Evolutionary conservation across 768 basidiomycete species (phyloP), one percentile per base, ranked within the genome.

Genomic region (Trametes cinnabarina): DNA sequence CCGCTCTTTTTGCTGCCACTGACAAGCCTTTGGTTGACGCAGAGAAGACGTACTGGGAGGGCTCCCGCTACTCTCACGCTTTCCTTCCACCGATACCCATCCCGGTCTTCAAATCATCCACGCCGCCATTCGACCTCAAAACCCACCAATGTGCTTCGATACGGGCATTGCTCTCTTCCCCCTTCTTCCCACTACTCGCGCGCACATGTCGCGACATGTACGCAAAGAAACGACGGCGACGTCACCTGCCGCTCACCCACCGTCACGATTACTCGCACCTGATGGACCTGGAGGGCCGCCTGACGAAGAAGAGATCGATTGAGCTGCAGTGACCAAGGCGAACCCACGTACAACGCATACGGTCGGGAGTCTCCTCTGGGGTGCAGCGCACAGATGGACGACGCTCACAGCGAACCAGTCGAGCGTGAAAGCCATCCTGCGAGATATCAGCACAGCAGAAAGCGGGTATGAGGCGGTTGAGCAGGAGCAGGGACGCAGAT

Each of bases 321-420:
- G 82, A 1, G 81, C 83, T 0, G 71, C 73, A 3, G 81, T 81
- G 22, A 82, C 79, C 20, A 81, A 76, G 57, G 77, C 76, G 20
- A 84, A 84, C 60, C 77, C 82, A 1, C 79, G 79, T 30, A 92
- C 92, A 0, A 80, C 79, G 11, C 92, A 94, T 68, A 94, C 93
- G 0, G 81, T 90, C 10, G 78, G 82, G 55, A 90, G 87, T 52
- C 75, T 94, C 74, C 72, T 85, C 19, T 82, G 81, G 66, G 93
- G 92, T 15, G 82, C 87, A 0, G 73, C 73, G 39, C 72, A 81
- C 25, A 85, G 86, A 0, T 87, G 89, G 88, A 94, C 93, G 60
- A 92, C 90, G n/a, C 74, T 95, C 47, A 94, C 92, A 4, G 91
- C 91, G 8, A 95, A 96, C 64, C 78, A 83, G 62, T 79, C 86